Evolutionary conservation across 2,329 filamentous ascomycete species (phyloP), one percentile per base, ranked within the genome.

Genomic region (Fusarium paranaense): DNA sequence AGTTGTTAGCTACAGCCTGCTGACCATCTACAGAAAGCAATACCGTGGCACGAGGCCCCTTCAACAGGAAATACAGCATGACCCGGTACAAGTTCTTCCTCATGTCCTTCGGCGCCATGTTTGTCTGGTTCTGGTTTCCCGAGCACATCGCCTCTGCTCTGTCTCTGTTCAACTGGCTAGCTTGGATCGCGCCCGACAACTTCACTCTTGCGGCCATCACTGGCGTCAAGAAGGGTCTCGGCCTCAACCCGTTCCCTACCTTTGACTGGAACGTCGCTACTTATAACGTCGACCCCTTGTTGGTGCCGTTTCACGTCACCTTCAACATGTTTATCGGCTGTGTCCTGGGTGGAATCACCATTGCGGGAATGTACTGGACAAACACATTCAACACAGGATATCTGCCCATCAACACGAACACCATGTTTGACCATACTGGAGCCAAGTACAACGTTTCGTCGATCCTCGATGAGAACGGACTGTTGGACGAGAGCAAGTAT

Each of bases 161-260:
- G 1, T 78, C 75, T 6, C 78, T 82, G 33, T 90, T 90, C 78
- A 87, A 84, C 79, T 90, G 87, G 87, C 84, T 89, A 69, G 85
- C 86, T 0, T 90, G 88, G 88, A 90, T 90, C 62, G 80, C 84
- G 0, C 87, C 87, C 0, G 71, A 81, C 14, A 86, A 86, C 67
- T 77, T 82, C 38, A 80, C 78, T 20, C 76, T 86, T 2, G 82
- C 85, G 14, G 82, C 84, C 8, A 76, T 88, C 13, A 87, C 86
- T 0, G 85, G 85, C 0, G 83, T 84, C 0, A 78, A 78, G 1
- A 80, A 81, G 0, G 83, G 84, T 0, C 77, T 87, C 38, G 87
- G 82, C 6, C 87, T 87, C 78, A 89, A 87, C 71, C 87, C 85
- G 0, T 74, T 87, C 6, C 85, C 87, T 0, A 88, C 84, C 0